Percentiles rank a stretch among this genome's conserved stretches.
phyloP scores from a whole-genome alignment of 2,329 filamentous ascomycete species.

The Ophiosphaerella korrae region DNA sequence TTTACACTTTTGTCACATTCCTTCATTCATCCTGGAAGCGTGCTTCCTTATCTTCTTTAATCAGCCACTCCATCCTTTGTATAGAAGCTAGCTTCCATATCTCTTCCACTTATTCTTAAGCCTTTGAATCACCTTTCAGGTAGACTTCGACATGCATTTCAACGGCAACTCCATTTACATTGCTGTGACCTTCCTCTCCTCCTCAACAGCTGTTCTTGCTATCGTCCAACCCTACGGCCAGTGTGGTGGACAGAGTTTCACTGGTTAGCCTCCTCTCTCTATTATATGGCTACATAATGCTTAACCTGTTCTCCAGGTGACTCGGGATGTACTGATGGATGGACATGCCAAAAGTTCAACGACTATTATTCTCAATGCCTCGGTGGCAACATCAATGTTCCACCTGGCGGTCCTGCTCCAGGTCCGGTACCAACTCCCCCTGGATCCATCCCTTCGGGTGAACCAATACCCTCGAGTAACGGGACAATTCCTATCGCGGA shows the following conservation, averaged over 20 bases:
- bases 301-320: slow-evolving; percentile 21
- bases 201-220: slow-evolving; percentile 35
- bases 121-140: too few species aligned
- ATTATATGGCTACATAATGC: too few species aligned
- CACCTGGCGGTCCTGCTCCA: neutral
- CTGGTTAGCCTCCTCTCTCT: slow-evolving; percentile 14
- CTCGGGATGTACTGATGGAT: slow-evolving; percentile 48
- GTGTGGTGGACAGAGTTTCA: slow-evolving; percentile 52
- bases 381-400: slow-evolving; percentile 7
- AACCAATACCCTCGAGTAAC: slow-evolving; percentile 12
- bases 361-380: slow-evolving; percentile 55
- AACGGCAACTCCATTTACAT: slow-evolving; percentile 29
- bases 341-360: slow-evolving; percentile 49
- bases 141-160: slow-evolving; percentile 25
- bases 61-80: slow-evolving; percentile 14
- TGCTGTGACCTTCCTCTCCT: slow-evolving; percentile 32
- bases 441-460: slow-evolving; percentile 9
- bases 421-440: neutral
- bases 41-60: slow-evolving; percentile 28
- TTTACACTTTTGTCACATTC: slow-evolving; percentile 3
- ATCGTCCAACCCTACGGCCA: slow-evolving; percentile 47
- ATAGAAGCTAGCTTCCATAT: slow-evolving; percentile 21
- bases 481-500: slow-evolving; percentile 2
- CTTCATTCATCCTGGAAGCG: slow-evolving; percentile 18
- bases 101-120: neutral